Evolutionary conservation across 805 yeast genomes (phyloP).

Genomic region (Suhomyces sp.): DNA sequence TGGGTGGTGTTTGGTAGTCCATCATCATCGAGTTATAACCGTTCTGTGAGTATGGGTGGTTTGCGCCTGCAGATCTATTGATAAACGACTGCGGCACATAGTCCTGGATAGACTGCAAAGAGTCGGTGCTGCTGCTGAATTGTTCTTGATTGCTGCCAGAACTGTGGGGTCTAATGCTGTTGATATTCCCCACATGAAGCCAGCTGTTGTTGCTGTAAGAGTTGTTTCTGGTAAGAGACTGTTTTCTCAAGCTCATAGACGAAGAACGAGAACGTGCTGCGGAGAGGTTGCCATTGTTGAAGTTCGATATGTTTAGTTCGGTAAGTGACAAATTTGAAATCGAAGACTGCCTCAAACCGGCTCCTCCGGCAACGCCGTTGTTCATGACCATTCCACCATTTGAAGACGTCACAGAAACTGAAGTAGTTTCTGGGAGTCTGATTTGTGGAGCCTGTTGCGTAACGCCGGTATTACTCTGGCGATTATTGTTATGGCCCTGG

Average conservation of each 20-base stretch:
- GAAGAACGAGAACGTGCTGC: slow-evolving; percentile 34
- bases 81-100: slow-evolving; percentile 41
- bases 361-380: slow-evolving; percentile 5
- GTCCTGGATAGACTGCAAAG: slow-evolving; percentile 44
- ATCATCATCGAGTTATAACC: slow-evolving; percentile 36
- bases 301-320: slow-evolving; percentile 36
- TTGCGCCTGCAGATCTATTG: slow-evolving; percentile 27
- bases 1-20: slow-evolving; percentile 42
- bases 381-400: slow-evolving; percentile 10
- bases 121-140: slow-evolving; percentile 33
- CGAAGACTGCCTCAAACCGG: slow-evolving; percentile 32
- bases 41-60: slow-evolving; percentile 6
- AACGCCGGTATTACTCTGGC: not conserved
- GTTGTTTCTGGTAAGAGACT: slow-evolving; percentile 42
- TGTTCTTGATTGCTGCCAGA: slow-evolving; percentile 16
- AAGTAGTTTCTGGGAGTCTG: slow-evolving; percentile 22
- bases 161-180: slow-evolving; percentile 25
- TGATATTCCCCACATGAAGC: slow-evolving; percentile 45
- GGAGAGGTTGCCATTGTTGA: slow-evolving; percentile 17
- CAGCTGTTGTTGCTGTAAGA: slow-evolving; percentile 34
- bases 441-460: slow-evolving; percentile 2
- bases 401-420: slow-evolving; percentile 17
- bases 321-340: slow-evolving; percentile 40
- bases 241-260: slow-evolving; percentile 38
- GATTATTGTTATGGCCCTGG: slow-evolving; percentile 3